Conservation (phyloP, 371 early-diverging fungal genomes). For the Mucor indicus region DNA sequence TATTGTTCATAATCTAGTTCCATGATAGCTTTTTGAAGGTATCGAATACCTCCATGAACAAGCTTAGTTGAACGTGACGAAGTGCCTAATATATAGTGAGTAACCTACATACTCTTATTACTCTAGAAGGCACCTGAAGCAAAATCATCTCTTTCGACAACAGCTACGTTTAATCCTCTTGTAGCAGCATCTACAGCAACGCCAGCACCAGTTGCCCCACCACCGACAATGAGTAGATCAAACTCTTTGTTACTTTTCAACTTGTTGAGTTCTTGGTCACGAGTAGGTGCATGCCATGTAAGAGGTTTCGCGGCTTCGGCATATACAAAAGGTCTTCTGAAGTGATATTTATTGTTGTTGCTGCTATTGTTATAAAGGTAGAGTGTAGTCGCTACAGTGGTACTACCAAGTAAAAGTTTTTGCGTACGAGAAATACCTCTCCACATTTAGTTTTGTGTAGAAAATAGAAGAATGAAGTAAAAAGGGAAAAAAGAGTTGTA, state of each 20-base stretch:
- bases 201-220: constrained; percentile 98
- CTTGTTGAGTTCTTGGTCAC: not conserved
- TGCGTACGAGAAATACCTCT: not conserved
- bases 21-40: constrained; percentile 97
- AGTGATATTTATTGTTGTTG: not conserved
- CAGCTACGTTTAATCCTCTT: constrained; percentile 93
- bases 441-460: too few species aligned
- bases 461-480: too few species aligned
- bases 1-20: constrained; percentile 96
- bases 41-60: constrained; percentile 99
- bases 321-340: not conserved
- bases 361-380: not conserved
- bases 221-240: constrained; percentile 96
- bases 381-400: not conserved
- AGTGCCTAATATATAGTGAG: too few species aligned
- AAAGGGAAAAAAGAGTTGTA: too few species aligned
- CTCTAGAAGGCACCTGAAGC: constrained; percentile 87
- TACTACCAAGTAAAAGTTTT: not conserved
- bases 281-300: not conserved
- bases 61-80: constrained; percentile 97
- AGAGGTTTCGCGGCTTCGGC: not conserved
- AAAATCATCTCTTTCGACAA: constrained; percentile 98
- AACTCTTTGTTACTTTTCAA: not conserved
- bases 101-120: too few species aligned
- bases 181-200: constrained; percentile 97